Evolutionary conservation across 106 monocot genomes (phyloP).

Genomic region (Apostasia ramifera): DNA sequence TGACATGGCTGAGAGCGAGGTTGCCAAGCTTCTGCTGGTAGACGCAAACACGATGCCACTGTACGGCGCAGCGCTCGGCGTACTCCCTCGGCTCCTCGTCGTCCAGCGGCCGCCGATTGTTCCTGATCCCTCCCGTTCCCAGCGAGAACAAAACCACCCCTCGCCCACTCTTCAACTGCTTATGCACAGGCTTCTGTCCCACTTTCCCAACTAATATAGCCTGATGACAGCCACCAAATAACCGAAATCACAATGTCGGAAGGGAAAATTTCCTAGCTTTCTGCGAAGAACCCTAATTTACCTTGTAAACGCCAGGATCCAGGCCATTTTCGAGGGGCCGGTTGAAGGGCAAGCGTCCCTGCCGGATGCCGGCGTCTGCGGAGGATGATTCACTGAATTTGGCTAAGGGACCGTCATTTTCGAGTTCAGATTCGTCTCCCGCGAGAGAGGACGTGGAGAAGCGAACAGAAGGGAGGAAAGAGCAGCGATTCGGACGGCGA

Average conservation of each 20-base stretch:
- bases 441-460: not conserved
- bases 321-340: slow-evolving; percentile 86
- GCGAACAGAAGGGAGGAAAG: not conserved
- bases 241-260: not conserved
- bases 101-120: slow-evolving; percentile 88
- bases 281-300: not conserved
- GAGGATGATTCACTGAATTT: not conserved
- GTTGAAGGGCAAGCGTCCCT: slow-evolving; percentile 14
- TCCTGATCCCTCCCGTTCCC: slow-evolving; percentile 85
- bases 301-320: slow-evolving; percentile 83
- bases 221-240: slow-evolving; percentile 19
- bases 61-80: slow-evolving; percentile 77
- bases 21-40: slow-evolving; percentile 54
- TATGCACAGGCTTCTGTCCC: slow-evolving; percentile 86
- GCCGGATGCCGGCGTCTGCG: not conserved
- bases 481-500: not conserved
- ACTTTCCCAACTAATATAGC: slow-evolving; percentile 89
- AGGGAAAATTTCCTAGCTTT: not conserved
- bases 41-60: slow-evolving; percentile 90
- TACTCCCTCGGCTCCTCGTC: slow-evolving; percentile 81
- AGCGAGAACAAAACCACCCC: slow-evolving; percentile 69
- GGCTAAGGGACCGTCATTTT: not conserved
- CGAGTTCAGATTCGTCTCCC: slow-evolving; percentile 1
- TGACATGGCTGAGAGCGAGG: slow-evolving; percentile 68
- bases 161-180: slow-evolving; percentile 60